Evolutionary conservation across 2,329 filamentous ascomycete species (phyloP).

Genomic region (Chrysoporthe deuterocubensis): DNA sequence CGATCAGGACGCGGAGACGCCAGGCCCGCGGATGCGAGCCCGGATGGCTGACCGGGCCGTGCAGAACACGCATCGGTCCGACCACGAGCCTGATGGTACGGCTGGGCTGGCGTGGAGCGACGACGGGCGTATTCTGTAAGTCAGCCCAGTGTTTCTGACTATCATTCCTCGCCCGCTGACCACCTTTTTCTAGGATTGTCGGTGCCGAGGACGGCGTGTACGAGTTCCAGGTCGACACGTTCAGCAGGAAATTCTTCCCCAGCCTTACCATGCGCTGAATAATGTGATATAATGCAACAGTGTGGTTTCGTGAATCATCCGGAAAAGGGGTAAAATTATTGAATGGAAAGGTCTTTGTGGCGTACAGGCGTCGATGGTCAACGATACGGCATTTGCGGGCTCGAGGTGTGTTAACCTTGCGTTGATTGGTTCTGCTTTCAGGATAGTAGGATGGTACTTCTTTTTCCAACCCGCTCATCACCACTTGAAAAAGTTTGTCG

Average conservation of each 20-base stretch:
- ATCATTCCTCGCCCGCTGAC: conserved; percentile 31
- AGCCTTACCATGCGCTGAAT: conserved; percentile 57
- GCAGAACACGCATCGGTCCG: conserved; percentile 20
- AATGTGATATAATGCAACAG: neutral
- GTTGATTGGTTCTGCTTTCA: too few relatives aligned
- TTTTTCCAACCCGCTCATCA: neutral
- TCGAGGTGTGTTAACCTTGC: neutral
- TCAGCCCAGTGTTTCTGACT: conserved; percentile 23
- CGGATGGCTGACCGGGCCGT: conserved; percentile 20
- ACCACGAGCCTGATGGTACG: conserved; percentile 57
- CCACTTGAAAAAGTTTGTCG: conserved; percentile 3
- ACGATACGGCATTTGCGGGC: conserved; percentile 6
- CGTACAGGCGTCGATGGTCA: neutral
- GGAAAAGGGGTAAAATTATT: neutral
- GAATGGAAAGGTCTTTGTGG: neutral
- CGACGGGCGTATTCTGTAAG: conserved; percentile 64
- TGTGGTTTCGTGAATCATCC: neutral
- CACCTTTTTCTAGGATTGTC: conserved; percentile 52
- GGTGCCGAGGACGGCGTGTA: conserved; percentile 76
- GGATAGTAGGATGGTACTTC: neutral
- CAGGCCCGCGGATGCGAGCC: conserved; percentile 24
- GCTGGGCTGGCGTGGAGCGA: conserved; percentile 66
- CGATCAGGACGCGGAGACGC: conserved; percentile 16
- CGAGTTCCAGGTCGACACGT: conserved; percentile 70
- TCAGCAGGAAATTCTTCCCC: conserved; percentile 62